Conservation (phyloP, 441 rosid genomes). For the Adansonia rubrostipa region DNA sequence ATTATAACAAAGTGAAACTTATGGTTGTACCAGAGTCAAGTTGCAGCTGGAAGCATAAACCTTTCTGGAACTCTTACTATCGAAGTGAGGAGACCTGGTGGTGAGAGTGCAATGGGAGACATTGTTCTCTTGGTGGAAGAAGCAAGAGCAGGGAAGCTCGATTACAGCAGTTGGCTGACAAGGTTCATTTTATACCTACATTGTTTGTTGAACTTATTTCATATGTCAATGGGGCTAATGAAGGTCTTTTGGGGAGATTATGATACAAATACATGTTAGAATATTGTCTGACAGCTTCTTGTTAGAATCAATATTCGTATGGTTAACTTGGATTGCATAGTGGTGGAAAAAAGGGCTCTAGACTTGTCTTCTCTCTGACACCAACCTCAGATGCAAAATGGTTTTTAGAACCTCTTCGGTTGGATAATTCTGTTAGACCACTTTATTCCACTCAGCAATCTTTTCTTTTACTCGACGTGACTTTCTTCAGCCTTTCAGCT, state of each 20-base stretch:
- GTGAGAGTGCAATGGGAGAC: conserved; percentile 92
- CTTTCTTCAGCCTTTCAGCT: not conserved
- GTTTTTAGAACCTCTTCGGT: not conserved
- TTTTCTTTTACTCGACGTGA: not conserved
- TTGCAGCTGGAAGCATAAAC: conserved; percentile 93
- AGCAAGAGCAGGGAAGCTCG: conserved; percentile 94
- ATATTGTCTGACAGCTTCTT: not conserved
- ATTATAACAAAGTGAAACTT: conserved; percentile 32
- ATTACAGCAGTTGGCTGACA: conserved; percentile 90
- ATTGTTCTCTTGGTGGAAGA: conserved; percentile 94
- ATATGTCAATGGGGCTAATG: not conserved
- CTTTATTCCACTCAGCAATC: not conserved
- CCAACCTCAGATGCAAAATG: not conserved
- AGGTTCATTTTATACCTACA: conserved; percentile 50
- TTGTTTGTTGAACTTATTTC: not conserved
- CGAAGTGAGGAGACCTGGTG: conserved; percentile 92
- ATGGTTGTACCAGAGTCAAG: conserved; percentile 71
- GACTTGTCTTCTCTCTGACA: not conserved
- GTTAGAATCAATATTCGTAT: not conserved
- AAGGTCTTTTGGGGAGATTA: not conserved
- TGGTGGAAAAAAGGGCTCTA: conserved; percentile 10
- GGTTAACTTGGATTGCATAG: not conserved
- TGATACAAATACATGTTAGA: not conserved
- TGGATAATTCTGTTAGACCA: not conserved
- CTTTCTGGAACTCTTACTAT: conserved; percentile 90